A percentile compares a stretch with the other conserved stretches of the same genome.
Evolutionary conservation across 352 stramenopile genomes (phyloP).

Genomic region (Pythium scleroteichum): DNA sequence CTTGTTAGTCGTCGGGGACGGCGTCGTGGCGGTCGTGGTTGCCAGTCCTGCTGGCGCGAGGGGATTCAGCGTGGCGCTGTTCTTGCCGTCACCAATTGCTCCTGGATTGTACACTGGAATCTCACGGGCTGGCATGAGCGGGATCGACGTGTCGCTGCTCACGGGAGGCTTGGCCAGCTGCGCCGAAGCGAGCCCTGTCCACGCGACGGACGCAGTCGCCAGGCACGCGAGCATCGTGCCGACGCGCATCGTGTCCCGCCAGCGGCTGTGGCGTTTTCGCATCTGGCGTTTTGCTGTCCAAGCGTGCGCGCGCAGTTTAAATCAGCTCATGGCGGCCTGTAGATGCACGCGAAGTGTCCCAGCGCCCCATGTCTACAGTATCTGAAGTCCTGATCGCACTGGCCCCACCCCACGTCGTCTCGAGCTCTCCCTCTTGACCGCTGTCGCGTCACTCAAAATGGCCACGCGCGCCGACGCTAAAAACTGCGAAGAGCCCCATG

Average conservation of each 20-base stretch:
- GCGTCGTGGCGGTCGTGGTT: too few relatives aligned
- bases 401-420: background rate
- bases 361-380: background rate
- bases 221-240: background rate
- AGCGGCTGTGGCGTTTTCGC: too few relatives aligned
- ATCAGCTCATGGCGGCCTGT: too few relatives aligned
- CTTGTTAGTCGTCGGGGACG: too few relatives aligned
- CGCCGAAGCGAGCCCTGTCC: too few relatives aligned
- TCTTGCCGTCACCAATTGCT: too few relatives aligned
- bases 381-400: background rate
- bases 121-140: background rate
- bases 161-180: background rate
- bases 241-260: background rate
- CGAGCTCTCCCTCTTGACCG: background rate
- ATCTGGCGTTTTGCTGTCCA: too few relatives aligned
- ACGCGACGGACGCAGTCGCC: background rate
- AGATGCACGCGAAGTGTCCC: background rate
- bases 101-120: too few relatives aligned
- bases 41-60: too few relatives aligned
- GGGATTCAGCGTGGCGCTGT: too few relatives aligned
- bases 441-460: background rate
- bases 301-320: too few relatives aligned
- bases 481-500: background rate
- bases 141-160: background rate
- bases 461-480: constrained; percentile 1